These are phyloP conservation scores for Trichocladium uniseriatum DNA, from an alignment of 495 filamentous ascomycete species.

Conservation along the genomic window DNA sequence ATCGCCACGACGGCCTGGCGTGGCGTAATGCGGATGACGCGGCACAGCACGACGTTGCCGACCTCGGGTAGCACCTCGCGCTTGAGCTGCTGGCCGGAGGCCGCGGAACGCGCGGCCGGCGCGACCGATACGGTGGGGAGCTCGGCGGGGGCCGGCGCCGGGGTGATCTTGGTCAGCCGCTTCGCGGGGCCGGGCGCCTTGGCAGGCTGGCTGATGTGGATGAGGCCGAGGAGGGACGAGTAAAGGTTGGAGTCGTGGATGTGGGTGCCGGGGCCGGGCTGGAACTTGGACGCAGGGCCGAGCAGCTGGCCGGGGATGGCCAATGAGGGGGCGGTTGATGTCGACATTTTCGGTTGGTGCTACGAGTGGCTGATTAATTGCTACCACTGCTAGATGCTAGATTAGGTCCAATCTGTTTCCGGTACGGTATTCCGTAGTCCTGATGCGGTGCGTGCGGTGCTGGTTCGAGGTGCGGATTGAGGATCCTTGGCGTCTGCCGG, in stretches of 20 bases:
- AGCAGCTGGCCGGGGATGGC: slow-evolving; percentile 71
- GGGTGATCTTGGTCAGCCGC: slow-evolving; percentile 44
- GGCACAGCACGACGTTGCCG: slow-evolving; percentile 67
- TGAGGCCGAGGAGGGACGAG: slow-evolving; percentile 59
- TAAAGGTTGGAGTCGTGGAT: slow-evolving; percentile 60
- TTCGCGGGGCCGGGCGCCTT: slow-evolving; percentile 49
- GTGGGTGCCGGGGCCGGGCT: slow-evolving; percentile 73
- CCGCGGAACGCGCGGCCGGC: slow-evolving; percentile 10
- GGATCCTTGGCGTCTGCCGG: slow-evolving; percentile 8
- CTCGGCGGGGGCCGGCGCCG: slow-evolving; percentile 24
- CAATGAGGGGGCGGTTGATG: slow-evolving; percentile 17
- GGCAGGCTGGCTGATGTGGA: slow-evolving; percentile 39
- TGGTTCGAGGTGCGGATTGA: background rate
- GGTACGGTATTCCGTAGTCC: background rate
- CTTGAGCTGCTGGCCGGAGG: slow-evolving; percentile 33
- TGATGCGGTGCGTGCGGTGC: background rate
- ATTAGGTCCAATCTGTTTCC: too few species aligned
- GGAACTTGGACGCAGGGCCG: slow-evolving; percentile 53
- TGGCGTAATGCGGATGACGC: slow-evolving; percentile 73
- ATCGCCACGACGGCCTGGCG: slow-evolving; percentile 77
- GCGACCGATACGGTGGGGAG: slow-evolving; percentile 35
- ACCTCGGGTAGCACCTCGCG: slow-evolving; percentile 73
- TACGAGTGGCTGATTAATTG: too few species aligned
- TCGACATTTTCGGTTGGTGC: slow-evolving; percentile 13
- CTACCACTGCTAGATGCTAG: too few species aligned